A percentile compares a stretch with the other conserved stretches of the same genome.
Evolutionary conservation across 1,284 basidiomycete species (phyloP).

Genomic region (Naganishia sp.): DNA sequence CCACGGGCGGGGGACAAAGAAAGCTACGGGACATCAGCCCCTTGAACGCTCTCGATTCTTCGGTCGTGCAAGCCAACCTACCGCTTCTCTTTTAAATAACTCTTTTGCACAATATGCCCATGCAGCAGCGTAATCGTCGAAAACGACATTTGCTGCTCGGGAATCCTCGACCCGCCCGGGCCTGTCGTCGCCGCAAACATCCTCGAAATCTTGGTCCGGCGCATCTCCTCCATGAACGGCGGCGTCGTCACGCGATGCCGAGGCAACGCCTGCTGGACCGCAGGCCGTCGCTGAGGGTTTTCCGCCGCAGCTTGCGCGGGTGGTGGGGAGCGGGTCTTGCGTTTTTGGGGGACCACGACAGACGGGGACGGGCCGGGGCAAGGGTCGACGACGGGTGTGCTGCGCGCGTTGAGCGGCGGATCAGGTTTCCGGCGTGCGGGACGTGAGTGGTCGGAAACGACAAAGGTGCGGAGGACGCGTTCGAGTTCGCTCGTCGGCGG

Average conservation of each 20-base stretch:
- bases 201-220: slow-evolving; percentile 30
- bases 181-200: slow-evolving; percentile 35
- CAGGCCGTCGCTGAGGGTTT: not conserved
- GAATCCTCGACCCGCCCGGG: slow-evolving; percentile 32
- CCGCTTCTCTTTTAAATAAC: slow-evolving; percentile 33
- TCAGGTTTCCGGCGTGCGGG: not conserved
- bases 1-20: slow-evolving; percentile 34
- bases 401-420: not conserved
- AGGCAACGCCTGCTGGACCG: not conserved
- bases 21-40: slow-evolving; percentile 12
- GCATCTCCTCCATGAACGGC: slow-evolving; percentile 29
- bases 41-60: too few species aligned
- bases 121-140: slow-evolving; percentile 33
- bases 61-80: not conserved
- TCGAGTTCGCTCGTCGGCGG: slow-evolving; percentile 14
- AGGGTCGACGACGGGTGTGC: not conserved
- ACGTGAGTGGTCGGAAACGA: not conserved
- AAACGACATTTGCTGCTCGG: slow-evolving; percentile 35
- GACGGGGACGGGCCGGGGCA: not conserved
- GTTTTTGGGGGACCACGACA: slow-evolving; percentile 16
- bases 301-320: not conserved
- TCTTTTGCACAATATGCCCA: slow-evolving; percentile 34
- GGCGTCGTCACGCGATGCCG: slow-evolving; percentile 29
- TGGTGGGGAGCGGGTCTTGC: not conserved
- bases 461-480: slow-evolving; percentile 2